Conservation (phyloP, 371 early-diverging fungal genomes). For the Mucor mucedo region DNA sequence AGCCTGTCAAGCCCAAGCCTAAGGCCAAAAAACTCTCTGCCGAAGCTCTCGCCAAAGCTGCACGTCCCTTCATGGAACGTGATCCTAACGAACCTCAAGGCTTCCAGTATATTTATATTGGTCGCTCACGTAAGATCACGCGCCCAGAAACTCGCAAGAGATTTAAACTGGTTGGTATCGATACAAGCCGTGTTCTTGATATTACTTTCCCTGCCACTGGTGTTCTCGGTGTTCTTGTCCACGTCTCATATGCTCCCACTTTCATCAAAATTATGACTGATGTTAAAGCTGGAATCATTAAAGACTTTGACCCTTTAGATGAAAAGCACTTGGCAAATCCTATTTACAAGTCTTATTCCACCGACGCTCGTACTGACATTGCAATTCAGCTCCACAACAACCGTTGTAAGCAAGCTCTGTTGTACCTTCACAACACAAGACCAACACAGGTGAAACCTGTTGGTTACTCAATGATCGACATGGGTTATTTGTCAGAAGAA, state of each 20-base stretch:
- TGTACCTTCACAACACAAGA: not conserved
- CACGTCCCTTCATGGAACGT: not conserved
- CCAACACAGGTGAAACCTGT: too few relatives aligned
- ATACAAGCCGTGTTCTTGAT: slow-evolving; percentile 12
- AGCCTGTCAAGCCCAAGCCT: too few relatives aligned
- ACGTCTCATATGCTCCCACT: not conserved
- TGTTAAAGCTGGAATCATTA: not conserved
- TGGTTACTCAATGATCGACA: not conserved
- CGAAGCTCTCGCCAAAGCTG: not conserved
- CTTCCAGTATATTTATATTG: slow-evolving; percentile 3
- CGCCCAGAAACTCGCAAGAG: not conserved
- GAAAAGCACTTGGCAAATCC: slow-evolving; percentile 12
- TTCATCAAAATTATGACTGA: not conserved
- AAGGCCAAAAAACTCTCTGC: not conserved
- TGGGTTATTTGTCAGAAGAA: too few relatives aligned
- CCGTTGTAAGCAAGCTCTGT: not conserved
- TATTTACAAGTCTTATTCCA: not conserved
- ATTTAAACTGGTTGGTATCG: slow-evolving; percentile 7
- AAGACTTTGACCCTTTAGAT: slow-evolving; percentile 15
- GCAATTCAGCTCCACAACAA: not conserved
- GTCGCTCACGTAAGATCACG: not conserved
- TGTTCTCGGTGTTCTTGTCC: slow-evolving; percentile 11
- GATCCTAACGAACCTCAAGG: not conserved
- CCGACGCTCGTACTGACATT: not conserved
- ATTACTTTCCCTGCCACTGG: not conserved